Evolutionary conservation across 257 asterid genomes (phyloP).

Genomic region (Anisodus acutangulus): DNA sequence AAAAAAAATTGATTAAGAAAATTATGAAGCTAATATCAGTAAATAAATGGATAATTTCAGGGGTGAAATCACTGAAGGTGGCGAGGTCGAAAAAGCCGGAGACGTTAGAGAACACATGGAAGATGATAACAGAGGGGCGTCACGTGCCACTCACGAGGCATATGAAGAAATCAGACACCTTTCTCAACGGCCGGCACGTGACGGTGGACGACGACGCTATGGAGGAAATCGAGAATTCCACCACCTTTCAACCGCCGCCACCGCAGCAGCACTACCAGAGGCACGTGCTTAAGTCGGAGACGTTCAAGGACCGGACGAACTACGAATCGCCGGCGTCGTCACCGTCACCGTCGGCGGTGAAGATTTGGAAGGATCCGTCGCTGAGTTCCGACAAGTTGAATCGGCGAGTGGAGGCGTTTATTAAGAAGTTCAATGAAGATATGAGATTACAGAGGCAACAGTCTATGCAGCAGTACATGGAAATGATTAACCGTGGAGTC

Average conservation of each 20-base stretch:
- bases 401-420: constrained; percentile 47
- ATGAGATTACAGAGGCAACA: constrained; percentile 51
- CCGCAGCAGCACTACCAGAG: constrained; percentile 16
- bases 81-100: constrained; percentile 54
- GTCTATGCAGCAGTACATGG: constrained; percentile 42
- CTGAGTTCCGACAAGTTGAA: constrained; percentile 47
- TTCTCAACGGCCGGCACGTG: constrained; percentile 37
- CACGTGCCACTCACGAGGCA: constrained; percentile 62
- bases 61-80: constrained; percentile 47
- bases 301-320: constrained; percentile 55
- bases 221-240: background rate
- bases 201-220: background rate
- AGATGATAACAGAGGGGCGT: constrained; percentile 67
- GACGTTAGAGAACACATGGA: constrained; percentile 81
- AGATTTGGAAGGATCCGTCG: constrained; percentile 37
- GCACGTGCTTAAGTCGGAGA: constrained; percentile 50
- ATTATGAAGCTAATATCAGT: background rate
- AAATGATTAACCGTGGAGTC: constrained; percentile 50
- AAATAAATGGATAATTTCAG: constrained; percentile 32
- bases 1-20: no score
- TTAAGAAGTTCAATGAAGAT: constrained; percentile 47
- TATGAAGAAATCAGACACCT: constrained; percentile 57
- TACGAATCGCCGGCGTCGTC: constrained; percentile 30
- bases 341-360: background rate
- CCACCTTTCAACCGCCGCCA: background rate